A percentile compares a stretch with the other conserved stretches of the same genome.
phyloP scores from a whole-genome alignment of 768 basidiomycete species.

The Xerocomellus chrysenteron region DNA sequence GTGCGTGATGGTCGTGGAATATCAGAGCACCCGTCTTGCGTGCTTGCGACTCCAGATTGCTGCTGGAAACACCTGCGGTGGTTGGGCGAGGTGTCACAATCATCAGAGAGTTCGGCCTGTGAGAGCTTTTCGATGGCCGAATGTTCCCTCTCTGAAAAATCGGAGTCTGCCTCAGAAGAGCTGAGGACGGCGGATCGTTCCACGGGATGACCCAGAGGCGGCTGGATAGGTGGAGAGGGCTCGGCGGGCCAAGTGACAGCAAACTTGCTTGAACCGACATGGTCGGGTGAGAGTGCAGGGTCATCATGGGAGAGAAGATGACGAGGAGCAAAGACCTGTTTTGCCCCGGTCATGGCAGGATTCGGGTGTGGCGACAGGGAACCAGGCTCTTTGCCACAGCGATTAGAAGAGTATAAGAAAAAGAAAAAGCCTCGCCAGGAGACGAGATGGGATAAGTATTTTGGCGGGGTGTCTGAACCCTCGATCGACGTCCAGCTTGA shows the following conservation, averaged over 20 bases:
- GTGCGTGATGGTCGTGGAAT: slow-evolving; percentile 68
- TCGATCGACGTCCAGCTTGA: slow-evolving; percentile 27
- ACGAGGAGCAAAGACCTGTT: slow-evolving; percentile 49
- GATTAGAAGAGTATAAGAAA: slow-evolving; percentile 11
- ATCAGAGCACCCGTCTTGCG: slow-evolving; percentile 27
- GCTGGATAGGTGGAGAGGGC: slow-evolving; percentile 37
- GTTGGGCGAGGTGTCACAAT: slow-evolving; percentile 26
- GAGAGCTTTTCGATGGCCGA: slow-evolving; percentile 32
- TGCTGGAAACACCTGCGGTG: slow-evolving; percentile 27
- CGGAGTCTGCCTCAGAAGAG: slow-evolving; percentile 53
- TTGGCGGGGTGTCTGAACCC: slow-evolving; percentile 22
- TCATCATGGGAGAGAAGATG: slow-evolving; percentile 43
- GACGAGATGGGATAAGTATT: slow-evolving; percentile 18
- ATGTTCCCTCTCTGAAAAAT: slow-evolving; percentile 46
- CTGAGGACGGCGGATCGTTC: slow-evolving; percentile 43
- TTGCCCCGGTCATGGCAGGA: slow-evolving; percentile 29
- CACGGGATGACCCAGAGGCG: slow-evolving; percentile 31
- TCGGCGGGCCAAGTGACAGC: slow-evolving; percentile 59
- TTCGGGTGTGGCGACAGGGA: slow-evolving; percentile 10
- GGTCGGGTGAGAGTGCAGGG: slow-evolving; percentile 45
- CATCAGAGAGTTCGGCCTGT: slow-evolving; percentile 33
- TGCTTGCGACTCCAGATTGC: slow-evolving; percentile 17
- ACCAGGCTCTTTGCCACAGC: slow-evolving; percentile 15
- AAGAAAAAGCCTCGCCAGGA: slow-evolving; percentile 27
- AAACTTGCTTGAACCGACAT: slow-evolving; percentile 54